These are phyloP conservation scores for Evernia prunastri DNA, from an alignment of 495 filamentous ascomycete genomes.

Conservation along the genomic window DNA sequence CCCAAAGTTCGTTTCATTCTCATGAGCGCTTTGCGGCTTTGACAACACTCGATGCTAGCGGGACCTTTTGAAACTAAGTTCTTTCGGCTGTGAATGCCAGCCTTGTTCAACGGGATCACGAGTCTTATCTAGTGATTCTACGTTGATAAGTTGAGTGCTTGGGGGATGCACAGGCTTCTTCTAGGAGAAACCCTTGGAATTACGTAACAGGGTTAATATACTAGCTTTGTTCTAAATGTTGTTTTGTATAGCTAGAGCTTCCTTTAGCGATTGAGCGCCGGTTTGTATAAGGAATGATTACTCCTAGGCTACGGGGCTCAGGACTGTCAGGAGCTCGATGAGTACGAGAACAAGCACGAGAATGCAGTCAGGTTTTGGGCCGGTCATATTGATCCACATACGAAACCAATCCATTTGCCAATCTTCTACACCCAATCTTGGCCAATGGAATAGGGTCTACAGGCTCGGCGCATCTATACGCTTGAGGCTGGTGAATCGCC, in stretches of 20 bases:
- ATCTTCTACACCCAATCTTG: not conserved
- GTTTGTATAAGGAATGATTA: not conserved
- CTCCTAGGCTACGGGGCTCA: not conserved
- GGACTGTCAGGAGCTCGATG: not conserved
- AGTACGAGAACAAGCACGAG: not conserved
- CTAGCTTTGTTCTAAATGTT: not conserved
- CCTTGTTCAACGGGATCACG: too few relatives aligned
- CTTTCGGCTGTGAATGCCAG: not conserved
- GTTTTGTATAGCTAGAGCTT: not conserved
- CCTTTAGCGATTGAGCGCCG: not conserved
- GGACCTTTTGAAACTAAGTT: not conserved
- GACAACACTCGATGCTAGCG: not conserved
- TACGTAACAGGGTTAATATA: not conserved
- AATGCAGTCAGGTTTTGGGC: not conserved
- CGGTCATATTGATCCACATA: not conserved
- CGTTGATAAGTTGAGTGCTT: not conserved
- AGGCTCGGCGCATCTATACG: not conserved
- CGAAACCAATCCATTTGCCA: not conserved
- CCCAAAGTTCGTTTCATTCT: constrained; percentile 93
- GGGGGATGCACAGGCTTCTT: not conserved
- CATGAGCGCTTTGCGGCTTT: constrained; percentile 37
- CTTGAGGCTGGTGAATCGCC: not conserved
- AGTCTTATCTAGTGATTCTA: not conserved
- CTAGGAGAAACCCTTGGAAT: not conserved
- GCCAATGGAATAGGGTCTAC: not conserved